Evolutionary conservation across 768 basidiomycete genomes (phyloP), one percentile per base, ranked within the genome.

Genomic region (Naganishia onofrii): DNA sequence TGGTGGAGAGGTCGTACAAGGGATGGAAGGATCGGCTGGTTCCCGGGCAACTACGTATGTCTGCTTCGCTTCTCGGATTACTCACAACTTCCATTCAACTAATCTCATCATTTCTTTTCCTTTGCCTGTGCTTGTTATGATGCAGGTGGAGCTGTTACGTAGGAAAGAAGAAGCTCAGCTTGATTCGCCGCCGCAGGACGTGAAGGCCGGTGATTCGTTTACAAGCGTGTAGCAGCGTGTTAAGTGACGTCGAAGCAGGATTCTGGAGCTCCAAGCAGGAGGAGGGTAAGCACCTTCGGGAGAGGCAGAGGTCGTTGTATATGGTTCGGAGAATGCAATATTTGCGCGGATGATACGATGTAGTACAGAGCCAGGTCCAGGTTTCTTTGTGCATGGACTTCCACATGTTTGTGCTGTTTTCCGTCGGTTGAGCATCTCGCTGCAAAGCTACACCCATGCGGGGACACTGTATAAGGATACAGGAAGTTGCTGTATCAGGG

Each of bases 1-100:
- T 98, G 94, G 94, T 97, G 93, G 93, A 89, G 88, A 79, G 94
- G 94, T 0, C 85, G 94, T 55, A 93, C 91, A 71, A 84, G 94
- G 69, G 93, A 96, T 73, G 94, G 94, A 0, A 84, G 89, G 74
- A 88, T 91, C 74, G 94, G 94, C 0, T 98, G 93, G 92, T 96
- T 98, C 85, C 94, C 94, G 1, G 86, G 84, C 69, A 92, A 90
- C 73, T 94, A 90, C 86, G 92, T 94, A 74, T 74, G 78, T 67
- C 19, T 42, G 56, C 29, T 17, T 29, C n/a, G 29, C 19, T 29
- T 38, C 19, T 8, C 12, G 6, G 21, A 32, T 31, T 29, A 23
- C 3, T 8, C 5, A 17, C 23, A 51, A 23, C 48, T 26, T 12
- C 21, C 21, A 6, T 21, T 4, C 13, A 51, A 51, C 21, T 21